Evolutionary conservation across 805 yeast genomes (phyloP).

Genomic region (Candida michaelii): DNA sequence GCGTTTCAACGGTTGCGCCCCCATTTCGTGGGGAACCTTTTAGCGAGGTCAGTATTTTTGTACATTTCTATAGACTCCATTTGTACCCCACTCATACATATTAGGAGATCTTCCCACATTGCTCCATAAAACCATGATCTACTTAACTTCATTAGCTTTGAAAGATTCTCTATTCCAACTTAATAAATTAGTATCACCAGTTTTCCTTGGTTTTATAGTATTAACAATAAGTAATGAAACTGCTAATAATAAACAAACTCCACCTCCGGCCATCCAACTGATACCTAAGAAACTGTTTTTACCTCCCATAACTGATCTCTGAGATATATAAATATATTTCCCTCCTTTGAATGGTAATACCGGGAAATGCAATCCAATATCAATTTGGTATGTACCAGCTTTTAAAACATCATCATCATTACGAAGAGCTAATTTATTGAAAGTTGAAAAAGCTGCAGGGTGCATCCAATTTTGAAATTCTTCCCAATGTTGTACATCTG

Average conservation of each 20-base stretch:
- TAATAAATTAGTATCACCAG: slow-evolving; percentile 68
- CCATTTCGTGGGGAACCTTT: too few relatives aligned
- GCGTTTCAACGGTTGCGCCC: neutral
- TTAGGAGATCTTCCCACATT: too few relatives aligned
- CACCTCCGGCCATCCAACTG: slow-evolving; percentile 75
- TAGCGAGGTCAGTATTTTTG: too few relatives aligned
- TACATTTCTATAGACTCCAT: neutral
- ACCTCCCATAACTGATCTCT: slow-evolving; percentile 74
- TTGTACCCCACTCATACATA: too few relatives aligned
- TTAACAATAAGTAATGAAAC: slow-evolving; percentile 53
- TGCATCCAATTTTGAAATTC: slow-evolving; percentile 50
- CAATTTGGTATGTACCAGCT: slow-evolving; percentile 62
- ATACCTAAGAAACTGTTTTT: slow-evolving; percentile 71
- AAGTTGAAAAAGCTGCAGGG: slow-evolving; percentile 41
- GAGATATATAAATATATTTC: slow-evolving; percentile 65
- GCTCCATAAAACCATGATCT: too few relatives aligned
- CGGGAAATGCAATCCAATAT: slow-evolving; percentile 77
- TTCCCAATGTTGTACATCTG: slow-evolving; percentile 43
- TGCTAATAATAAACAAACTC: slow-evolving; percentile 61
- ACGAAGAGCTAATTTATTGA: slow-evolving; percentile 53
- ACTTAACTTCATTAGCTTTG: slow-evolving; percentile 5
- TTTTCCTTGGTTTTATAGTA: slow-evolving; percentile 63
- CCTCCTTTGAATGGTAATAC: slow-evolving; percentile 66
- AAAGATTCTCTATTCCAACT: slow-evolving; percentile 63
- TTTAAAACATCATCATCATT: slow-evolving; percentile 55